Percentiles rank a stretch among this genome's conserved stretches.
Conservation (phyloP, 1,139 yeast species). For the Candida labiduridarum region DNA sequence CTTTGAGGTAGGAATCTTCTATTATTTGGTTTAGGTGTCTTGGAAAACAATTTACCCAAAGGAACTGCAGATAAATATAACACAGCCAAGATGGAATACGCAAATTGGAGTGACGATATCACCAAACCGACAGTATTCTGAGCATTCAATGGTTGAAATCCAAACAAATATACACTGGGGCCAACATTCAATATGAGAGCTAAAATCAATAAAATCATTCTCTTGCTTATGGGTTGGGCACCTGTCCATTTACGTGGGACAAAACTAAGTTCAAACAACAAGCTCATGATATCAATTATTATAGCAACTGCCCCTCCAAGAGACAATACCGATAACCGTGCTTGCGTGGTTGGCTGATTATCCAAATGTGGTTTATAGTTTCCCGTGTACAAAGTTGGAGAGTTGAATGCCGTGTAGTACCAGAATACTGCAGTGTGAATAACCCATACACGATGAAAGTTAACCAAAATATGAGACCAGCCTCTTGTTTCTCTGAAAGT, state of each 20-base stretch:
- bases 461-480: constrained; percentile 59
- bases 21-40: constrained; percentile 16
- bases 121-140: constrained; percentile 33
- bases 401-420: constrained; percentile 58
- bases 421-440: constrained; percentile 61
- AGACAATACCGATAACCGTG: constrained; percentile 49
- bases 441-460: constrained; percentile 65
- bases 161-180: constrained; percentile 48
- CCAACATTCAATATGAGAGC: constrained; percentile 31
- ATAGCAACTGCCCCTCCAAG: constrained; percentile 54
- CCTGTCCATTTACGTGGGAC: constrained; percentile 63
- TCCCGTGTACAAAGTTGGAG: constrained; percentile 57
- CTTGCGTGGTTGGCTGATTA: constrained; percentile 52
- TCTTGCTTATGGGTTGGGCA: constrained; percentile 42
- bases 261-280: constrained; percentile 46
- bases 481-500: constrained; percentile 59
- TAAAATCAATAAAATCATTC: constrained; percentile 33
- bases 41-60: constrained; percentile 41
- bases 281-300: constrained; percentile 43
- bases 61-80: constrained; percentile 51
- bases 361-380: constrained; percentile 45
- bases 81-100: constrained; percentile 43
- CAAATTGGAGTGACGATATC: constrained; percentile 47
- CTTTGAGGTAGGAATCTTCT: constrained; percentile 36
- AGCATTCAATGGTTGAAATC: constrained; percentile 25